Conservation (phyloP, 192 early-diverging fungal genomes). For the Linnemannia schmuckeri region DNA sequence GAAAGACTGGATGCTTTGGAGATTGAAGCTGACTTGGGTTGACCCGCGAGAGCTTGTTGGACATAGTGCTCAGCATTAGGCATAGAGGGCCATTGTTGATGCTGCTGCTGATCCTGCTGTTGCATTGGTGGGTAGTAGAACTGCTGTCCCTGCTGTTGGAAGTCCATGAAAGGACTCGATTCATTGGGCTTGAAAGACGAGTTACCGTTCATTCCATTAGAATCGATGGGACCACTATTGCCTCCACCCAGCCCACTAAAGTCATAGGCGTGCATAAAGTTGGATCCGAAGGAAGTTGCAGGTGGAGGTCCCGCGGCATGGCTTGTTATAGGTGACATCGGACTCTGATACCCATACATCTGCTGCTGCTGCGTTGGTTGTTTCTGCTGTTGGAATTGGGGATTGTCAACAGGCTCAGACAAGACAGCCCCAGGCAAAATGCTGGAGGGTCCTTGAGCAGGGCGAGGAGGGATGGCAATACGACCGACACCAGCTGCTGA, state of each 20-base stretch:
- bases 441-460: slow-evolving; percentile 33
- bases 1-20: background rate
- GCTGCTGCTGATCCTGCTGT: slow-evolving; percentile 25
- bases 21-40: background rate
- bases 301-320: background rate
- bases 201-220: background rate
- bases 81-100: slow-evolving; percentile 14
- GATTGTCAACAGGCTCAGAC: background rate
- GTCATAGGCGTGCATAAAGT: slow-evolving; percentile 17
- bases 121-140: background rate
- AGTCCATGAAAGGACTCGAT: background rate
- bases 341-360: background rate
- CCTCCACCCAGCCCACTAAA: background rate
- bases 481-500: slow-evolving; percentile 48
- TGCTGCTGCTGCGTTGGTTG: background rate
- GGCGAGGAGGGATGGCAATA: slow-evolving; percentile 26
- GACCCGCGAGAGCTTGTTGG: background rate
- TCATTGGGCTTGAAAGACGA: background rate
- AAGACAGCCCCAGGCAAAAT: background rate
- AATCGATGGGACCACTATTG: background rate
- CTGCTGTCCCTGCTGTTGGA: background rate
- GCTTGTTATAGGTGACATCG: background rate
- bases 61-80: background rate
- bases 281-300: background rate
- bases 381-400: background rate